phyloP scores from a whole-genome alignment of 768 basidiomycete species.

The Melanogaster broomeanus region DNA sequence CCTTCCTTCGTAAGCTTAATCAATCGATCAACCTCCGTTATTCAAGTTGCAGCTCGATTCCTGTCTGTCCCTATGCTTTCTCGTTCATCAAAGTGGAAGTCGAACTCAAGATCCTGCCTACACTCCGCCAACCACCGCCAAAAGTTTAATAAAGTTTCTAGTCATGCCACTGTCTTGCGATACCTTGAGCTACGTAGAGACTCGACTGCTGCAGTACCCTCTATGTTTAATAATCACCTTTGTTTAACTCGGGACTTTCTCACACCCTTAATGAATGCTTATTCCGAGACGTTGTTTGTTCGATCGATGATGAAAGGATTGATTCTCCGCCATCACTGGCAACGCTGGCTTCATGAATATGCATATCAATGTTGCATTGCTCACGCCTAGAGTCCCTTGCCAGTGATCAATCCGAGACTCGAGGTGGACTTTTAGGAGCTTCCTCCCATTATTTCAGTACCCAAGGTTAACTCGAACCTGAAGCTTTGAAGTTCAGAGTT shows the following conservation, averaged over 20 bases:
- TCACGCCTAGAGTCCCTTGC: too few species aligned
- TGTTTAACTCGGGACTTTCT: constrained; percentile 28
- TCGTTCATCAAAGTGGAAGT: constrained; percentile 10
- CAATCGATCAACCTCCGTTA: neutral
- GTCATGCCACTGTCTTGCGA: constrained; percentile 9
- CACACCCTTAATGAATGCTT: constrained; percentile 24
- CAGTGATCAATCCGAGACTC: too few species aligned
- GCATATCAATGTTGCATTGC: too few species aligned
- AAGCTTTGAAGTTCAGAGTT: neutral
- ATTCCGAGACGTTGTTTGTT: too few species aligned
- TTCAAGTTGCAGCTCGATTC: constrained; percentile 3
- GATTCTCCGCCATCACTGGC: too few species aligned
- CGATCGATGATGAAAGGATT: too few species aligned
- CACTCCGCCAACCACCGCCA: neutral
- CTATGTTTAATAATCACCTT: constrained; percentile 29
- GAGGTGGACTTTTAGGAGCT: too few species aligned
- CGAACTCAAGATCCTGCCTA: constrained; percentile 1
- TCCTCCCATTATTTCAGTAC: neutral
- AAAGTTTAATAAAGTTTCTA: neutral
- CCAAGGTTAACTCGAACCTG: neutral
- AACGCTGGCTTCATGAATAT: too few species aligned
- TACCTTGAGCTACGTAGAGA: constrained; percentile 9
- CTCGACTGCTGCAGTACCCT: constrained; percentile 12
- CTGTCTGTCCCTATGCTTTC: constrained; percentile 17
- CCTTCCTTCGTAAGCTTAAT: constrained; percentile 22